Conservation (phyloP, 2,329 filamentous ascomycete genomes). For the Polychaeton citri region DNA sequence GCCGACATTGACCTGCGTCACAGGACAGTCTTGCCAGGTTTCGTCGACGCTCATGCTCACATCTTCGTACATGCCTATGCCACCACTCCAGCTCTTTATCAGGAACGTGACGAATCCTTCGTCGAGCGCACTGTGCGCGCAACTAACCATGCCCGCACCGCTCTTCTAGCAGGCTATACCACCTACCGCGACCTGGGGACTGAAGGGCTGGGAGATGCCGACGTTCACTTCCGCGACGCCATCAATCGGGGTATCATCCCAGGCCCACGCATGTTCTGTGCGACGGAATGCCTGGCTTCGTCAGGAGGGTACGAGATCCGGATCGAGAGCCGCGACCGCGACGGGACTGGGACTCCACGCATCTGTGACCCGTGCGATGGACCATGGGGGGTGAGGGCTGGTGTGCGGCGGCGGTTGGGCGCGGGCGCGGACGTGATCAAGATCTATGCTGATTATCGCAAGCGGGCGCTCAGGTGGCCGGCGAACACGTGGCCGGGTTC, state of each 20-base stretch:
- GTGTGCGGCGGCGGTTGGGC: conserved; percentile 17
- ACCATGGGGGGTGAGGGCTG: conserved; percentile 26
- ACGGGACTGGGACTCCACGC: conserved; percentile 8
- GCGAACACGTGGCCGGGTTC: conserved; percentile 14
- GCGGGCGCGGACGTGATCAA: conserved; percentile 22
- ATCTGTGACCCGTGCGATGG: conserved; percentile 31
- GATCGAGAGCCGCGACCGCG: conserved; percentile 28
- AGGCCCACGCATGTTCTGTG: conserved; percentile 43
- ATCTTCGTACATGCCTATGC: conserved; percentile 38
- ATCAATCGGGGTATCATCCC: conserved; percentile 42
- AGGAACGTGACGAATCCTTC: conserved; percentile 46
- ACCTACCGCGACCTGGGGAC: conserved; percentile 45
- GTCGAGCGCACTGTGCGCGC: conserved; percentile 43
- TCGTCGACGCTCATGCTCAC: conserved; percentile 44
- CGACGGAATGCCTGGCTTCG: conserved; percentile 38
- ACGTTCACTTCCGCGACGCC: conserved; percentile 39
- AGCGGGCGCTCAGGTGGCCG: conserved; percentile 16
- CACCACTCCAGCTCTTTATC: conserved; percentile 29
- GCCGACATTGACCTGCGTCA: conserved; percentile 42
- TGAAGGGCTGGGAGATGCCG: conserved; percentile 37
- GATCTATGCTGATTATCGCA: conserved; percentile 21
- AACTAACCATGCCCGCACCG: conserved; percentile 39
- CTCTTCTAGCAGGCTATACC: conserved; percentile 44
- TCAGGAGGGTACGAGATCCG: conserved; percentile 36
- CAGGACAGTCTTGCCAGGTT: conserved; percentile 37